Percentiles rank a stretch among this genome's conserved stretches.
Evolutionary conservation across 345 rosid species (phyloP).

Genomic region (Camelina neglecta): DNA sequence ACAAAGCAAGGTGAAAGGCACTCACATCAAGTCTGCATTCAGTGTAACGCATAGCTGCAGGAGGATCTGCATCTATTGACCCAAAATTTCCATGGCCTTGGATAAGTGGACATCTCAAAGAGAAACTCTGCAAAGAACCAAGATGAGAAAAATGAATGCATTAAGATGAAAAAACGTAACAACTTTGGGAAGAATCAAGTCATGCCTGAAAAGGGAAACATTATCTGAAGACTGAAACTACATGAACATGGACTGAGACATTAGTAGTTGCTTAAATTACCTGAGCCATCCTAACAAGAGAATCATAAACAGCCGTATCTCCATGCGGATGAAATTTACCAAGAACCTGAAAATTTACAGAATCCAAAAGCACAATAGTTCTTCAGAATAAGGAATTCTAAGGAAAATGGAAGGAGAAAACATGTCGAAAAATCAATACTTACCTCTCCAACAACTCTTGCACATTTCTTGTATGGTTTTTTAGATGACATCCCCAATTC

Average conservation of each 20-base stretch:
- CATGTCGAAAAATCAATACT: background rate
- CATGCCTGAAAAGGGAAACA: background rate
- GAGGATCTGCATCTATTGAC: slow-evolving; percentile 94
- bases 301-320: slow-evolving; percentile 90
- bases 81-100: slow-evolving; percentile 99
- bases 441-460: slow-evolving; percentile 99
- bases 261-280: slow-evolving; percentile 40
- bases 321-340: slow-evolving; percentile 99
- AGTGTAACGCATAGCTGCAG: slow-evolving; percentile 99
- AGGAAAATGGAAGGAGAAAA: background rate
- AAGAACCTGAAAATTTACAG: slow-evolving; percentile 62
- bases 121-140: slow-evolving; percentile 61
- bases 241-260: slow-evolving; percentile 16
- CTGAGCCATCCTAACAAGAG: slow-evolving; percentile 99
- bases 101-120: slow-evolving; percentile 84
- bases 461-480: slow-evolving; percentile 95
- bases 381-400: background rate
- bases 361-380: slow-evolving; percentile 16
- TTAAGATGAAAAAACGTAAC: background rate
- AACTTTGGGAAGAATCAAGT: background rate
- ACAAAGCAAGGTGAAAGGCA: slow-evolving; percentile 27
- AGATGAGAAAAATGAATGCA: background rate
- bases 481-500: slow-evolving; percentile 89
- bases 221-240: background rate
- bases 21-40: slow-evolving; percentile 94